Evolutionary conservation across 495 filamentous ascomycete genomes (phyloP), one percentile per base, ranked within the genome.

Genomic region (Annulohypoxylon nitens): DNA sequence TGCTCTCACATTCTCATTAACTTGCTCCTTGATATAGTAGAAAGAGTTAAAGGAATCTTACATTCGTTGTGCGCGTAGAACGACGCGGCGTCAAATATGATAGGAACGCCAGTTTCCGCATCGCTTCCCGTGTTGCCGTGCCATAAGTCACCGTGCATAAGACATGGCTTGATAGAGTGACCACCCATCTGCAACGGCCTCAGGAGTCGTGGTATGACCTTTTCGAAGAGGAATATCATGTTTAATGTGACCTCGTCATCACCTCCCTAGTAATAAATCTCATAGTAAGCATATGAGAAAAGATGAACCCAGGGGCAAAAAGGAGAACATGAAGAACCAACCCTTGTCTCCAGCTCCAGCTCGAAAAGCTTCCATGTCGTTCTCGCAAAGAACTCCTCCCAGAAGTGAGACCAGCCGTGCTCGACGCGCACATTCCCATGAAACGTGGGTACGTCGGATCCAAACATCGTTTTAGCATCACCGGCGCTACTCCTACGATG

Each of bases 41-140:
- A 34, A 0, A 4, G 25, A 33, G 14, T 16, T 6, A 11, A 57
- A 5, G 36, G 53, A 71, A 78, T 64, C 65, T 78, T 78, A 83
- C 83, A 83, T 64, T 88, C 85, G 47, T 86, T 83, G 50, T 88
- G 85, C 0, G 81, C 84, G 60, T 82, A 88, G 72, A 81, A 82
- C 2, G 65, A 78, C 43, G 77, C 76, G 1, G 85, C 79, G 75
- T 87, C 85, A 64, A 83, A 87, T 23, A 88, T 76, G 23, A 82
- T 45, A 11, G 81, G 64, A 12, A 69, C 60, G 1, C 75, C 81
- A 2, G 76, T 82, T 14, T 72, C 64, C 12, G 73, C 61, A 67
- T 83, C 76, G 26, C 75, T 76, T 10, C 77, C 80, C 16, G 78
- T 75, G 70, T 86, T 87, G 14, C 75, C 84, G 58, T 86, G 78